A percentile compares a stretch with the other conserved stretches of the same genome.
These are phyloP conservation scores for Tulasnella sp. DNA, from an alignment of 768 basidiomycete species.

Conservation along the genomic window DNA sequence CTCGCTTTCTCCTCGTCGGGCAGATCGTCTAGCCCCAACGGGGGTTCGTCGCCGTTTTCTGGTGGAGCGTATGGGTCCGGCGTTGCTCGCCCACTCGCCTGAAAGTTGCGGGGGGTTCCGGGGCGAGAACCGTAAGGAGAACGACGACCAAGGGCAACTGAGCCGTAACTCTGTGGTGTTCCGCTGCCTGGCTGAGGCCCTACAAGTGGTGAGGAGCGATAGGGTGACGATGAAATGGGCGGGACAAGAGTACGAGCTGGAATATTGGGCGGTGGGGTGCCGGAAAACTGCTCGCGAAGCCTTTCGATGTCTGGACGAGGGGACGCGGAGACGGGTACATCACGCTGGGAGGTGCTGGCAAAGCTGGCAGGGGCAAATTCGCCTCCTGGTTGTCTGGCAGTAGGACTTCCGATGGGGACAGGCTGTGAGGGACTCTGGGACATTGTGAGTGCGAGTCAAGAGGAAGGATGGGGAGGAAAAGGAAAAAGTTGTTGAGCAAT, in stretches of 20 bases:
- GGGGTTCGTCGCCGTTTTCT: neutral
- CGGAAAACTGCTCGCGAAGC: constrained; percentile 9
- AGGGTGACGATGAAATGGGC: constrained; percentile 2
- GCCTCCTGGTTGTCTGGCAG: neutral
- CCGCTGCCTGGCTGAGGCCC: neutral
- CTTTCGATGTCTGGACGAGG: constrained; percentile 17
- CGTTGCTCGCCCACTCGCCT: neutral
- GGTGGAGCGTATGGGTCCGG: constrained; percentile 7
- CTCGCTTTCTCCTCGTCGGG: constrained; percentile 78
- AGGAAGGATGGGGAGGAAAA: neutral
- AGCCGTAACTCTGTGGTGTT: neutral
- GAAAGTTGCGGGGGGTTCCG: constrained; percentile 5
- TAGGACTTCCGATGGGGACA: constrained; percentile 24
- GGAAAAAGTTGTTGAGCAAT: neutral
- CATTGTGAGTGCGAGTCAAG: constrained; percentile 1
- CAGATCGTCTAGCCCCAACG: constrained; percentile 44
- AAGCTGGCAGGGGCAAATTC: neutral
- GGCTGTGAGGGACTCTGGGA: constrained; percentile 23
- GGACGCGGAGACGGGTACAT: constrained; percentile 8
- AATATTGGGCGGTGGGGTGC: constrained; percentile 18
- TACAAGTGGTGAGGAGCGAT: neutral
- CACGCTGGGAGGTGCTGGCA: constrained; percentile 2
- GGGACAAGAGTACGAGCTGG: constrained; percentile 10
- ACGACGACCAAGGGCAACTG: neutral
- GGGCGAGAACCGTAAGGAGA: constrained; percentile 14